Conservation (phyloP, 257 asterid genomes). For the Nicotiana obtusifolia region DNA sequence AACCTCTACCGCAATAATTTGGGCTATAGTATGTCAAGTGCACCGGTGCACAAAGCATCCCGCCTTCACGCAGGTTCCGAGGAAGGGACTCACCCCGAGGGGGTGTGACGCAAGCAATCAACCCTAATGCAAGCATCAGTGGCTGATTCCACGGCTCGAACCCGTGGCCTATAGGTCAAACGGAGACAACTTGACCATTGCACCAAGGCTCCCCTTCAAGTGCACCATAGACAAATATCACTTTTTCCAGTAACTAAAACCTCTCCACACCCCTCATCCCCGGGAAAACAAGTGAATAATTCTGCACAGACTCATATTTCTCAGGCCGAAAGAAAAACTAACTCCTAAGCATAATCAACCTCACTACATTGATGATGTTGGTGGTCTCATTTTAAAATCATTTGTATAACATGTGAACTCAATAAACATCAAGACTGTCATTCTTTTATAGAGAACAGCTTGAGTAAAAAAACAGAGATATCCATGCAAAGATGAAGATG, state of each 20-base stretch:
- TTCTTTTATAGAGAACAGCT: neutral
- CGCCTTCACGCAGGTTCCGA: no score
- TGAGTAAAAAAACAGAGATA: neutral
- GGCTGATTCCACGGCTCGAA: no score
- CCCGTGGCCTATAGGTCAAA: no score
- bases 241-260: neutral
- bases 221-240: neutral
- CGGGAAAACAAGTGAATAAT: neutral
- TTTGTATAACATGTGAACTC: neutral
- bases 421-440: neutral
- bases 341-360: neutral
- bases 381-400: neutral
- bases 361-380: neutral
- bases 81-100: no score
- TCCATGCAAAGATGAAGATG: neutral
- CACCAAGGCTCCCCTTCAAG: neutral
- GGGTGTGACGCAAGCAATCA: no score
- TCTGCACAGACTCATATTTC: neutral
- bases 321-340: neutral
- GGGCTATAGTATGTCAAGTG: neutral
- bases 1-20: neutral
- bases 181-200: no score
- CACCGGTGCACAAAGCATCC: no score
- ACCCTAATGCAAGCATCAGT: no score
- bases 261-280: neutral